Base-by-base conservation (phyloP, 1,284 basidiomycete genomes). In the Fomitopsis betulina region DNA sequence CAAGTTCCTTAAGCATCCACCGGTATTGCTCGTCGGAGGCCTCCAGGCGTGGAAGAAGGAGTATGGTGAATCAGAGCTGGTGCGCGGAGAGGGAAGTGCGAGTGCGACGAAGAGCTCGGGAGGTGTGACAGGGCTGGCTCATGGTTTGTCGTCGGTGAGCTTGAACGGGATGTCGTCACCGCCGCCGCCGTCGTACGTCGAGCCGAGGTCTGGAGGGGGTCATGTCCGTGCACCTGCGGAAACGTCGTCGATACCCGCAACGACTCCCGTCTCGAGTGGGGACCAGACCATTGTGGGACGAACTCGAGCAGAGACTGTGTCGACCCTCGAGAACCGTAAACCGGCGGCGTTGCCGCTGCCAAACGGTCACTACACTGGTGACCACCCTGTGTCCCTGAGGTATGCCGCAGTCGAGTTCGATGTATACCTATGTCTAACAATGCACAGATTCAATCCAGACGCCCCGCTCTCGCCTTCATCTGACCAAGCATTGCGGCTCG, bases 1-100 rank as follows among this genome's bases (percentile, higher is more conserved):
- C 59, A 94, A 90, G 73, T 76, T 81, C 57, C 75, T 98, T 39
- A 86, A 88, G 66, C 80, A 91, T 45, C 83, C 85, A 62, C 96
- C 96, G 0, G 85, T 94, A 68, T 73, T 98, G 60, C 81, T 99
- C 19, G 79, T 90, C 8, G 96, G 96, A 1, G 96, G 96, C 1
- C 78, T 94, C 56, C 83, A 89, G 47, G 89, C 87, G 0, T 99
- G 96, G 95, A 82, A 81, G 64, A 77, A 77, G 56, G 84, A 89
- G 55, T 76, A 91, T 55, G 82, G 84, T 0, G 79, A 79, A 3
- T 69, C 73, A 5, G 82, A 82, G 56, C 68, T 85, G 40, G 65
- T 73, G 32, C 70, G 72, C 56, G 73, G 75, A 55, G 63, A 58
- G 64, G 68, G 65, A 5, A 59, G 54, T 37, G 54, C 58, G 8